These are phyloP conservation scores for Argentina anserina DNA, from an alignment of 306 rosid species.

Conservation along the genomic window DNA sequence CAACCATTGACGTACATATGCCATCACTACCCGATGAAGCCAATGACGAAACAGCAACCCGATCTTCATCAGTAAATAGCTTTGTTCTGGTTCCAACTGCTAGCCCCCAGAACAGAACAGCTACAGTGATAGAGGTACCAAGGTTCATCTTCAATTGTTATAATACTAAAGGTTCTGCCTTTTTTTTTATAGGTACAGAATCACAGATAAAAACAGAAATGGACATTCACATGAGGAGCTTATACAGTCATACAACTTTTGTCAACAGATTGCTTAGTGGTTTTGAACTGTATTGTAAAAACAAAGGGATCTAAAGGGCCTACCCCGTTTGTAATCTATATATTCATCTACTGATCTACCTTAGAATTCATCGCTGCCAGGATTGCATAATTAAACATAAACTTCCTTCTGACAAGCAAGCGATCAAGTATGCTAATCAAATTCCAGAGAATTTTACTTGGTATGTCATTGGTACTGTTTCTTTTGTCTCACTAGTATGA, in stretches of 20 bases:
- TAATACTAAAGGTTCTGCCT: neutral
- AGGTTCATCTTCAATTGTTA: slow-evolving; percentile 27
- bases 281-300: slow-evolving; percentile 20
- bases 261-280: slow-evolving; percentile 14
- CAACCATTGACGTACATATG: slow-evolving; percentile 47
- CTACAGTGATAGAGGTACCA: slow-evolving; percentile 6
- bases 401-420: slow-evolving; percentile 19
- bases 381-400: slow-evolving; percentile 14
- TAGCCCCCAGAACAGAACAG: slow-evolving; percentile 19
- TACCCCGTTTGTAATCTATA: neutral
- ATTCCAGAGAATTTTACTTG: neutral
- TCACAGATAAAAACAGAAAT: slow-evolving; percentile 25
- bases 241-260: neutral
- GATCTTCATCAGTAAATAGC: neutral
- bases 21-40: slow-evolving; percentile 29
- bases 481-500: neutral
- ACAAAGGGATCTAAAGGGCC: slow-evolving; percentile 27
- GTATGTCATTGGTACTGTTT: neutral
- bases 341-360: neutral
- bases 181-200: slow-evolving; percentile 17
- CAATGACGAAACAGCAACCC: slow-evolving; percentile 10
- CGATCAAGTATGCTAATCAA: slow-evolving; percentile 21
- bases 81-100: slow-evolving; percentile 23
- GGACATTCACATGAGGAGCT: slow-evolving; percentile 21
- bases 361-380: slow-evolving; percentile 16